Evolutionary conservation across 2,329 filamentous ascomycete genomes (phyloP), one percentile per base, ranked within the genome.

Genomic region (Aquanectria penicillioides): DNA sequence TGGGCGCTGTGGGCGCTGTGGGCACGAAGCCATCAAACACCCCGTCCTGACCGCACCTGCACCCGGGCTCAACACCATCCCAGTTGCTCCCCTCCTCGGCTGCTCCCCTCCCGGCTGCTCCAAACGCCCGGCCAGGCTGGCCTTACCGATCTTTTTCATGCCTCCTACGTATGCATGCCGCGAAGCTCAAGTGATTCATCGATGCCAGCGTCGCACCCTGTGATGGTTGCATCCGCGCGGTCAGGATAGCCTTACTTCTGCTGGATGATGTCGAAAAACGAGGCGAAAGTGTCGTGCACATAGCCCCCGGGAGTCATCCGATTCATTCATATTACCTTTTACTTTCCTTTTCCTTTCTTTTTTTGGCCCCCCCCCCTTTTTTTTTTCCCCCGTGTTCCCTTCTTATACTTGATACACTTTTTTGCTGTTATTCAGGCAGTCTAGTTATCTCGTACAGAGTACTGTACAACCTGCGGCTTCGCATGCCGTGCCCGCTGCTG

Each of bases 271-370:
- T 23, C 41, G 41, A 15, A 46, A 46, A 31, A 20, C 13, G 23
- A 20, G 41, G 41, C 41, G 26, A 28, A 46, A 46, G 41, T 46
- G 41, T 18, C n/a, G n/a, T n/a, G n/a, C n/a, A n/a, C n/a, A n/a
- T n/a, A n/a, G n/a, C n/a, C 17, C n/a, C 33, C 28, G 17, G 41
- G 11, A 9, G 28, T 13, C 29, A 46, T 46, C 12, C 29, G 12
- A 29, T 7, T n/a, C 26, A 10, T 9, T 3, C 7, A n/a, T 33
- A 13, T 6, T 31, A n/a, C n/a, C n/a, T n/a, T n/a, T n/a, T n/a
- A n/a, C n/a, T n/a, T n/a, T n/a, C n/a, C n/a, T n/a, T n/a, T n/a
- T n/a, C n/a, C n/a, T n/a, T n/a, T n/a, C n/a, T n/a, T n/a, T n/a
- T n/a, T n/a, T n/a, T n/a, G n/a, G n/a, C n/a, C n/a, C n/a, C n/a